These are phyloP conservation scores for Zasmidium angulare DNA, from an alignment of 2,329 filamentous ascomycete species.

Conservation along the genomic window DNA sequence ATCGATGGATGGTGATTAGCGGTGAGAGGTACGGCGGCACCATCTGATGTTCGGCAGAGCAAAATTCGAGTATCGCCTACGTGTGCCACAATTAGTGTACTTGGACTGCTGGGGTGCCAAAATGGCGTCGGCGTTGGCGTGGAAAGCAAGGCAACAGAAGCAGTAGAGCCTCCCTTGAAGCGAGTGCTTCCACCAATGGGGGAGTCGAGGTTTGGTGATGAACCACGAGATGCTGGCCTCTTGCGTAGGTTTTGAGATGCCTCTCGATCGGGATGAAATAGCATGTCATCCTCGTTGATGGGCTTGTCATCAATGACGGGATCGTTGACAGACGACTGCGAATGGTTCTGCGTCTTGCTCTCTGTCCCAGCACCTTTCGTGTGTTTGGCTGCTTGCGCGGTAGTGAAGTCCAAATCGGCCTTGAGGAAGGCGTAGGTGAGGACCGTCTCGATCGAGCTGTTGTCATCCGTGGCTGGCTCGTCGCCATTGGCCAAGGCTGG, in stretches of 20 bases:
- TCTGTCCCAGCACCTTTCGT: conserved; percentile 20
- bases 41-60: conserved; percentile 82
- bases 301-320: conserved; percentile 70
- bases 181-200: conserved; percentile 70
- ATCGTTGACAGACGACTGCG: conserved; percentile 55
- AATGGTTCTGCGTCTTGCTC: conserved; percentile 9
- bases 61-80: conserved; percentile 91
- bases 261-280: conserved; percentile 61
- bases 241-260: conserved; percentile 36
- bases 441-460: conserved; percentile 70
- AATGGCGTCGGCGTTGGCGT: conserved; percentile 90
- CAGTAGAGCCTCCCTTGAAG: conserved; percentile 93
- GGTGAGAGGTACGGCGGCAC: conserved; percentile 76
- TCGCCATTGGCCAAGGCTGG: conserved; percentile 25
- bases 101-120: conserved; percentile 87
- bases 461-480: conserved; percentile 23
- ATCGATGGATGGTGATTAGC: conserved; percentile 91
- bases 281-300: conserved; percentile 80
- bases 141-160: conserved; percentile 84
- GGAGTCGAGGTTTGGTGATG: conserved; percentile 54
- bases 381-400: conserved; percentile 79
- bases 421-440: conserved; percentile 91
- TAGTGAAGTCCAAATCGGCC: conserved; percentile 91
- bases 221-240: conserved; percentile 36
- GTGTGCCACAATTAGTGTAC: conserved; percentile 81